Conservation (phyloP, 306 rosid species). For the Casuarina cunninghamiana region DNA sequence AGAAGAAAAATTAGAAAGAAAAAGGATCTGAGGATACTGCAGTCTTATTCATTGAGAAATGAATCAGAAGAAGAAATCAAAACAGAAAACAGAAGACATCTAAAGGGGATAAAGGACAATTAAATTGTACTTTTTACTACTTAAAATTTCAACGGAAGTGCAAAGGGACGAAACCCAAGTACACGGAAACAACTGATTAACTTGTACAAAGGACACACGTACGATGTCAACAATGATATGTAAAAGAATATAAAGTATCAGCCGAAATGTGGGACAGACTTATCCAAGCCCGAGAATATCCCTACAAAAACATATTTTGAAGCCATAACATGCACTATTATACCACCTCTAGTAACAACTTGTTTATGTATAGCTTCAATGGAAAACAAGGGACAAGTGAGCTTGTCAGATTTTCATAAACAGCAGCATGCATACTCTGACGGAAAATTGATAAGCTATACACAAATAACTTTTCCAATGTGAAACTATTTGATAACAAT, state of each 20-base stretch:
- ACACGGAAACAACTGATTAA: background rate
- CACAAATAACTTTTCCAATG: too few relatives aligned
- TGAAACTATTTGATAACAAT: too few relatives aligned
- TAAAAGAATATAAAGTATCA: background rate
- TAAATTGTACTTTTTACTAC: background rate
- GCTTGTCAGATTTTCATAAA: background rate
- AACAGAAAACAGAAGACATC: background rate
- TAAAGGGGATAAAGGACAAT: background rate
- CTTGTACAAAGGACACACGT: background rate
- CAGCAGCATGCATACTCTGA: constrained; percentile 1
- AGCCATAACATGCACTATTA: background rate
- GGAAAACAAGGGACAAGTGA: background rate
- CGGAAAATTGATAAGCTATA: background rate
- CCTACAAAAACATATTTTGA: background rate
- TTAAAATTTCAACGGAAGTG: background rate
- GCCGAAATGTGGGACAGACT: background rate
- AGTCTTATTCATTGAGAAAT: background rate
- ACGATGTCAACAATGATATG: background rate
- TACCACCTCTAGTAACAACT: background rate
- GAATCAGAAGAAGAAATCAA: too few relatives aligned
- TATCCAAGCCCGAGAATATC: background rate
- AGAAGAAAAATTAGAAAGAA: background rate
- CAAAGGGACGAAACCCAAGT: background rate
- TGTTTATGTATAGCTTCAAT: background rate
- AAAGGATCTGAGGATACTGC: background rate